phyloP scores from a whole-genome alignment of 208 protist species.

The Acanthamoeba sp. region DNA sequence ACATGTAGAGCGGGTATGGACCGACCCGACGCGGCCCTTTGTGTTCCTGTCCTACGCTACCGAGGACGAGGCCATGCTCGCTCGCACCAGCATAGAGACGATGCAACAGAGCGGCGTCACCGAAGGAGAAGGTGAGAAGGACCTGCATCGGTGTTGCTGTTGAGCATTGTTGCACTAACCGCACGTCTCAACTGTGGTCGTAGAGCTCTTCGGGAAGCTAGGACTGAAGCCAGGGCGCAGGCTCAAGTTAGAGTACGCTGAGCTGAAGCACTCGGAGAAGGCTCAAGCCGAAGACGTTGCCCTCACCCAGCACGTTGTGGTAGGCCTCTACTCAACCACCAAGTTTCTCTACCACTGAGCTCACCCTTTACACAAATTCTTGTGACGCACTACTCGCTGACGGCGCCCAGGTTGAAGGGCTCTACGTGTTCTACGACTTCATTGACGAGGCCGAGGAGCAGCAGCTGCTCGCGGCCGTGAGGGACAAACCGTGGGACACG shows the following conservation, averaged over 20 bases:
- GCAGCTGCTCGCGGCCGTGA: background rate
- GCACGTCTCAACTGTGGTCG: too few relatives aligned
- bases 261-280: background rate
- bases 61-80: constrained; percentile 16
- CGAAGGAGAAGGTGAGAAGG: background rate
- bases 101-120: background rate
- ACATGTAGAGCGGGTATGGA: background rate
- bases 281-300: constrained; percentile 37
- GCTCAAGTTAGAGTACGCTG: background rate
- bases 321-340: background rate
- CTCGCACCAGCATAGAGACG: background rate
- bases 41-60: constrained; percentile 10
- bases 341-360: background rate
- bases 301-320: constrained; percentile 16
- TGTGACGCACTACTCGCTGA: background rate
- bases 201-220: background rate
- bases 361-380: too few relatives aligned
- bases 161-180: background rate
- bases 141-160: background rate
- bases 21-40: constrained; percentile 26
- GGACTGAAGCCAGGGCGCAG: background rate
- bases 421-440: constrained; percentile 58
- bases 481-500: background rate
- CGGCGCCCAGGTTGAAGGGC: constrained; percentile 13
- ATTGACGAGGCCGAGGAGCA: constrained; percentile 20